Base-by-base conservation (phyloP, 2,329 filamentous ascomycete genomes). In the Hypoxylon sp. region DNA sequence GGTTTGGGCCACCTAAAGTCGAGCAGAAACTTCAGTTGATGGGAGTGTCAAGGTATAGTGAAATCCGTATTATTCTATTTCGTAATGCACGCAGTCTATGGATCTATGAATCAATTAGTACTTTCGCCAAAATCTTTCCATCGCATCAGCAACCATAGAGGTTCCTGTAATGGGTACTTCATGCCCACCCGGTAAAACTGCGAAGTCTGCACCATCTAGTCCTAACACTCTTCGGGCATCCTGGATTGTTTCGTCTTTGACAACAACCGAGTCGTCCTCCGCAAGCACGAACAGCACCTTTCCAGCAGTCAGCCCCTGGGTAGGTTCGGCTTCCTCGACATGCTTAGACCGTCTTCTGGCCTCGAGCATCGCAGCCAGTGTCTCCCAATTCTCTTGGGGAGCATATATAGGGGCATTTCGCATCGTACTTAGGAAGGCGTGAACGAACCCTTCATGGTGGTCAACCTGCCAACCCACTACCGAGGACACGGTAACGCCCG, bases 381-480 rank as follows among this genome's bases (percentile, higher is more conserved):
- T 70, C 16, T 67, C 66, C 89, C 88, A 93, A 30, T 82, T 75
- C 26, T 76, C 74, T 46, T 84, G 78, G 57, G 87, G 80, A 8
- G 79, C 78, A 55, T 86, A 82, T 15, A 92, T 83, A 0, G 89
- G 90, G 2, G 85, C 86, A 63, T 88, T 72, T 13, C 84, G 78
- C 60, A 93, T 86, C 20, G 81, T 84, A 49, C 83, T 88, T 63
- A 91, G 79, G 63, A 91, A 91, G 0, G 88, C 81, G 2, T 76
- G 74, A 4, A 90, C 74, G 63, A 90, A 92, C 0, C 88, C 90
- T 1, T 68, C 64, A 66, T 93, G 88, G 19, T 80, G 65, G 25
- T 77, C 73, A 13, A 90, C 72, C 69, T 93, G 89, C 87, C 89
- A 91, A 34, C 74, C 71, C 37, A 91, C 83, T 0, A 88, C 81